Evolutionary conservation across 2,329 filamentous ascomycete genomes (phyloP).

Genomic region (Pezicula radicicola): DNA sequence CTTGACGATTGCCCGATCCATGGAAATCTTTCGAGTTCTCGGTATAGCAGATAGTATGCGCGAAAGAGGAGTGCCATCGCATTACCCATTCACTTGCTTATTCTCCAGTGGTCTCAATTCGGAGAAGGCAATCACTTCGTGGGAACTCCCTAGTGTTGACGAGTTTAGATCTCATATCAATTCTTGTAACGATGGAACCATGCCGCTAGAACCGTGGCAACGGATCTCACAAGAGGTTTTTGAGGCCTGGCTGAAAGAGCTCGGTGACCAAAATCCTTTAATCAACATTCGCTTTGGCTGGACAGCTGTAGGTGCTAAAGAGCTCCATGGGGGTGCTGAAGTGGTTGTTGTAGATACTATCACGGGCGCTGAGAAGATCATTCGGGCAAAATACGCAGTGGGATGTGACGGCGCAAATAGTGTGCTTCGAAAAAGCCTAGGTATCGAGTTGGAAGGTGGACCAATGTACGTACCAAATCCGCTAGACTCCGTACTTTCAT

Average conservation of each 20-base stretch:
- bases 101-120: too few relatives aligned
- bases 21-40: conserved; percentile 30
- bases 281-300: conserved; percentile 25
- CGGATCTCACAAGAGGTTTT: conserved; percentile 31
- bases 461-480: conserved; percentile 17
- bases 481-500: too few relatives aligned
- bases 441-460: conserved; percentile 21
- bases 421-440: conserved; percentile 10
- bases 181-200: conserved; percentile 28
- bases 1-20: conserved; percentile 30
- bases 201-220: conserved; percentile 28
- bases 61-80: too few relatives aligned
- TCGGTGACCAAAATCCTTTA: conserved; percentile 15
- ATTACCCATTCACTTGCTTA: too few relatives aligned
- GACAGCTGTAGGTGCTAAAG: conserved; percentile 10
- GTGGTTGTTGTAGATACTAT: conserved; percentile 11
- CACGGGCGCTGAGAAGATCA: conserved; percentile 11
- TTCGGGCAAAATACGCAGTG: conserved; percentile 35
- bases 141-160: too few relatives aligned
- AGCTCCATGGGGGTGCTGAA: neutral
- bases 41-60: conserved; percentile 25
- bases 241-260: conserved; percentile 29
- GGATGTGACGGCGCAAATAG: conserved; percentile 49
- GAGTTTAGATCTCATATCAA: conserved; percentile 19
- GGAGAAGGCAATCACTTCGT: too few relatives aligned